Evolutionary conservation across 768 basidiomycete genomes (phyloP).

Genomic region (Kwoniella botswanensis): DNA sequence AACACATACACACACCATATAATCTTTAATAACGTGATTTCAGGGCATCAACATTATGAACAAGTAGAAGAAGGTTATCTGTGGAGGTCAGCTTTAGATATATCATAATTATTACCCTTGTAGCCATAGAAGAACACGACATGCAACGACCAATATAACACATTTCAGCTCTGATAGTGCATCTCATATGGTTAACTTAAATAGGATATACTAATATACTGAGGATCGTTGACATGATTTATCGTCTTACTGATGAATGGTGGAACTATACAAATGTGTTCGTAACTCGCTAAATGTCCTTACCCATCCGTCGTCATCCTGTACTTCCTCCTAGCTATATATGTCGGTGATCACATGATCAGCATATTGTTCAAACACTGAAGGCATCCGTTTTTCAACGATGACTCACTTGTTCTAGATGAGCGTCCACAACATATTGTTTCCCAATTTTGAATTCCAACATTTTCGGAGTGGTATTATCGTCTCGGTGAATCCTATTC

Average conservation of each 20-base stretch:
- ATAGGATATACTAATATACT: background rate
- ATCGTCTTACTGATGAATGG: too few relatives aligned
- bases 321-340: too few relatives aligned
- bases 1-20: slow-evolving; percentile 10
- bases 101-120: slow-evolving; percentile 6
- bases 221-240: background rate
- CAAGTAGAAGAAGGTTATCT: slow-evolving; percentile 5
- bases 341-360: too few relatives aligned
- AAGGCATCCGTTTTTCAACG: too few relatives aligned
- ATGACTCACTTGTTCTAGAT: slow-evolving; percentile 16
- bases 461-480: slow-evolving; percentile 28
- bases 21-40: slow-evolving; percentile 18
- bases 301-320: too few relatives aligned
- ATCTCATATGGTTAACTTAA: too few relatives aligned
- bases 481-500: background rate
- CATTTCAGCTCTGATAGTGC: background rate
- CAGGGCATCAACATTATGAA: background rate
- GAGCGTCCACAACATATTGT: slow-evolving; percentile 23
- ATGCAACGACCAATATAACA: slow-evolving; percentile 27
- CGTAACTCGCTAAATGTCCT: too few relatives aligned
- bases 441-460: slow-evolving; percentile 24
- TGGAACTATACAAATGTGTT: too few relatives aligned
- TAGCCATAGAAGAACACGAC: slow-evolving; percentile 29
- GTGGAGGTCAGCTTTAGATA: slow-evolving; percentile 11
- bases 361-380: background rate